phyloP scores from a whole-genome alignment of 2,329 filamentous ascomycete genomes.

The Ophiostoma quercus region DNA sequence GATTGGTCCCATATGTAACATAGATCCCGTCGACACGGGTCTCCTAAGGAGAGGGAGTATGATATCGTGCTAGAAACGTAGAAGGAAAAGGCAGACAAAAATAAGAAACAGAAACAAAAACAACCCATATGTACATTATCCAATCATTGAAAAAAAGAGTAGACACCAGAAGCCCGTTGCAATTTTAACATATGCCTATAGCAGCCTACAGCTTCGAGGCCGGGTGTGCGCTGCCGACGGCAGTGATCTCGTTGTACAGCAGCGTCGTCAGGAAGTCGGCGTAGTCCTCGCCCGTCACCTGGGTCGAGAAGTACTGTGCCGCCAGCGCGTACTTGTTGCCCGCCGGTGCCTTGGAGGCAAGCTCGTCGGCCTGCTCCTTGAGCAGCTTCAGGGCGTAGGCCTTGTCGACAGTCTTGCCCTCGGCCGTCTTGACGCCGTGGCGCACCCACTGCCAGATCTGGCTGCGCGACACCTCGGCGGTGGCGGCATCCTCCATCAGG shows the following conservation, averaged over 20 bases:
- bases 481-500: conserved; percentile 80
- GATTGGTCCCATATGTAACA: conserved; percentile 1
- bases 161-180: not conserved
- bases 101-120: conserved; percentile 1
- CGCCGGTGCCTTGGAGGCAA: conserved; percentile 68
- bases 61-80: conserved; percentile 12
- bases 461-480: conserved; percentile 87
- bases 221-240: conserved; percentile 55
- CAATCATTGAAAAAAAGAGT: not conserved
- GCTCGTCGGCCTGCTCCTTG: conserved; percentile 73
- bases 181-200: not conserved
- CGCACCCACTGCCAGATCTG: conserved; percentile 96
- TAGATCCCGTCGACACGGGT: conserved; percentile 1
- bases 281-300: conserved; percentile 96
- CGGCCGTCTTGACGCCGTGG: conserved; percentile 67
- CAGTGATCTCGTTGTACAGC: conserved; percentile 83
- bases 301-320: conserved; percentile 83
- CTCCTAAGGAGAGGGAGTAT: conserved; percentile 13
- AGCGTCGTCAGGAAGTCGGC: conserved; percentile 89
- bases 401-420: conserved; percentile 92
- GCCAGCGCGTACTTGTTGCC: conserved; percentile 91
- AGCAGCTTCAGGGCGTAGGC: conserved; percentile 80
- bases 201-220: conserved; percentile 58
- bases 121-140: conserved; percentile 10
- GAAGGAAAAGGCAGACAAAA: not conserved